phyloP scores from a whole-genome alignment of 305 asterid species.

The Plantago coronopus region DNA sequence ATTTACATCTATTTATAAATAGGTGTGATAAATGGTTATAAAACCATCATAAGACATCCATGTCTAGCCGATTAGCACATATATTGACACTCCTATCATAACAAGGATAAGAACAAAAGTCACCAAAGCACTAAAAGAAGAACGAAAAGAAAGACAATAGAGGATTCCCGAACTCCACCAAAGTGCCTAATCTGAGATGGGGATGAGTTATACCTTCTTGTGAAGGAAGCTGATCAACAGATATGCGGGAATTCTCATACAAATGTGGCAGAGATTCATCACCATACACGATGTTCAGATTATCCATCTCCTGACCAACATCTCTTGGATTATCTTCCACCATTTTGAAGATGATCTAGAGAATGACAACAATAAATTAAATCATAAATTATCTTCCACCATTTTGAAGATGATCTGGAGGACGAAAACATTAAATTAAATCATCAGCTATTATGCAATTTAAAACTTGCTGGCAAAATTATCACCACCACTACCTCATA shows the following conservation, averaged over 20 bases:
- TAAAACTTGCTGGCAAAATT: neutral
- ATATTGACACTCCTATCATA: no score
- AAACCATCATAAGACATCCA: no score
- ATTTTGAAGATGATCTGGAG: constrained; percentile 87
- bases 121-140: constrained; percentile 21
- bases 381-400: constrained; percentile 81
- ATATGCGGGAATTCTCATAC: constrained; percentile 87
- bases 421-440: constrained; percentile 1
- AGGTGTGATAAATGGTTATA: no score
- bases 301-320: constrained; percentile 93
- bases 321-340: constrained; percentile 99
- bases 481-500: constrained; percentile 61
- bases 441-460: neutral
- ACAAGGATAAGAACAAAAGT: no score
- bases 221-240: constrained; percentile 91
- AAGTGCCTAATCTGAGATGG: constrained; percentile 14
- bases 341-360: constrained; percentile 93
- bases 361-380: constrained; percentile 1
- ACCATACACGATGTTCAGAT: constrained; percentile 81
- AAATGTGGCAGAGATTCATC: constrained; percentile 95
- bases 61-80: no score
- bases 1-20: no score
- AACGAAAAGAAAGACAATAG: constrained; percentile 6
- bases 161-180: constrained; percentile 12
- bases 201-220: constrained; percentile 63